Percentiles rank a stretch among this genome's conserved stretches.
Evolutionary conservation across 2,329 filamentous ascomycete species (phyloP).

Genomic region (Exophiala sideris): DNA sequence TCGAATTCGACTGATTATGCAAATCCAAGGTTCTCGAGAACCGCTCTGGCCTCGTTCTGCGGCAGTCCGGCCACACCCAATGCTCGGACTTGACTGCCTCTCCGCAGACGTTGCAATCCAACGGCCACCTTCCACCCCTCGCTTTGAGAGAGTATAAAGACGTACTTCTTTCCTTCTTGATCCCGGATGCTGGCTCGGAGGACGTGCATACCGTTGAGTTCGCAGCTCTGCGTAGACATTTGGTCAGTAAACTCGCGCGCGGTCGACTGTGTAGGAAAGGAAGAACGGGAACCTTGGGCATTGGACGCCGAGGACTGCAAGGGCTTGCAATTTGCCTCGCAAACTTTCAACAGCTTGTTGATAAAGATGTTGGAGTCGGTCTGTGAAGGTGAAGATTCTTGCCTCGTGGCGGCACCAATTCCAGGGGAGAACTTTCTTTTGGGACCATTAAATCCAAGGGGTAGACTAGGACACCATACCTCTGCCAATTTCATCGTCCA

Average conservation of each 20-base stretch:
- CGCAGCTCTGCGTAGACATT: constrained; percentile 34
- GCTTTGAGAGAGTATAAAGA: constrained; percentile 57
- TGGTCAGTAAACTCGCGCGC: constrained; percentile 19
- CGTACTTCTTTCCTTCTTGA: constrained; percentile 58
- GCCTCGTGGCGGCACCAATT: constrained; percentile 12
- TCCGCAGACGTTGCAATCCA: constrained; percentile 55
- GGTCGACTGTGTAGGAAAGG: not conserved
- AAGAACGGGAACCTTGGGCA: constrained; percentile 38
- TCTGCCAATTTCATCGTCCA: constrained; percentile 95
- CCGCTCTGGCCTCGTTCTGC: constrained; percentile 39
- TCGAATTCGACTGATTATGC: constrained; percentile 25
- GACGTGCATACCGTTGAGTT: constrained; percentile 50
- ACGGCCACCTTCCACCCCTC: constrained; percentile 63
- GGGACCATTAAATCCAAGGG: constrained; percentile 27
- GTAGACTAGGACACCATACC: constrained; percentile 68
- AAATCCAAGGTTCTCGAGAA: constrained; percentile 41
- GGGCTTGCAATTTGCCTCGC: constrained; percentile 30
- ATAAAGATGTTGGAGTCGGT: constrained; percentile 29
- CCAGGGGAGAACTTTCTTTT: constrained; percentile 13
- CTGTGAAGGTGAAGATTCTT: constrained; percentile 8
- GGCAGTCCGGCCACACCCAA: constrained; percentile 54
- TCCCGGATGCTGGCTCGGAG: constrained; percentile 58
- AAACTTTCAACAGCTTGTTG: constrained; percentile 62
- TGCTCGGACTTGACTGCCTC: constrained; percentile 54
- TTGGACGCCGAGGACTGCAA: constrained; percentile 55